Conservation (phyloP, 2,329 filamentous ascomycete species). For the Monosporascus sp. region DNA sequence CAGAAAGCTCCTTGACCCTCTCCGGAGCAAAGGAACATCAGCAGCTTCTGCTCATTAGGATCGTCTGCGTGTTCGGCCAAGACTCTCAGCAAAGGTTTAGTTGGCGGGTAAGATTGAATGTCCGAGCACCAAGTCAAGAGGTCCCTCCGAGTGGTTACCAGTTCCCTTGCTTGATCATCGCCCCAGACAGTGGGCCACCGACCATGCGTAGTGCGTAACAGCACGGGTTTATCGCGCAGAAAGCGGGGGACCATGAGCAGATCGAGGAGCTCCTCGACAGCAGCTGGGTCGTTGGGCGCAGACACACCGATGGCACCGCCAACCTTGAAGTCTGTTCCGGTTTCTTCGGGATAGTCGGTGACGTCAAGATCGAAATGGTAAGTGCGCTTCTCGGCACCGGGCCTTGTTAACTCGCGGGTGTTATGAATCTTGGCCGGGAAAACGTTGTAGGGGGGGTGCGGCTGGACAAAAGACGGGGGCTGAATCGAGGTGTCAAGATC, state of each 20-base stretch:
- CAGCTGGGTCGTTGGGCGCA: conserved; percentile 71
- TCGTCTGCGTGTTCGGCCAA: conserved; percentile 80
- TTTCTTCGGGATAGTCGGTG: conserved; percentile 85
- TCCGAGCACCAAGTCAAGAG: conserved; percentile 95
- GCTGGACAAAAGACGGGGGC: conserved; percentile 86
- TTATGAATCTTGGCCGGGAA: conserved; percentile 84
- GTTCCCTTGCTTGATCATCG: conserved; percentile 74
- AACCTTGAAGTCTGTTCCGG: conserved; percentile 86
- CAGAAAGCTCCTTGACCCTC: conserved; percentile 92
- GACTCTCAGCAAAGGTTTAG: conserved; percentile 77
- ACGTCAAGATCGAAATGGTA: conserved; percentile 97
- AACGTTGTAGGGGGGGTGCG: conserved; percentile 88
- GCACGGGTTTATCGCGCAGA: conserved; percentile 76
- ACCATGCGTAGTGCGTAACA: conserved; percentile 71
- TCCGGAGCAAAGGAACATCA: conserved; percentile 78
- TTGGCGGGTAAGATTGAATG: conserved; percentile 86
- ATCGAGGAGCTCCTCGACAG: conserved; percentile 82
- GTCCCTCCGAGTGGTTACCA: conserved; percentile 86
- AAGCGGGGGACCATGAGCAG: conserved; percentile 74
- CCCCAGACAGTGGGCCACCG: conserved; percentile 99
- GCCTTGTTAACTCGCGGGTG: conserved; percentile 78
- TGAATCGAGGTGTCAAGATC: conserved; percentile 56
- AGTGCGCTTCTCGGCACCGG: conserved; percentile 90
- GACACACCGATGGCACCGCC: conserved; percentile 92
- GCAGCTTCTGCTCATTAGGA: conserved; percentile 79